Conservation (phyloP, 2,329 filamentous ascomycete species). For the Zymoseptoria ardabiliae region DNA sequence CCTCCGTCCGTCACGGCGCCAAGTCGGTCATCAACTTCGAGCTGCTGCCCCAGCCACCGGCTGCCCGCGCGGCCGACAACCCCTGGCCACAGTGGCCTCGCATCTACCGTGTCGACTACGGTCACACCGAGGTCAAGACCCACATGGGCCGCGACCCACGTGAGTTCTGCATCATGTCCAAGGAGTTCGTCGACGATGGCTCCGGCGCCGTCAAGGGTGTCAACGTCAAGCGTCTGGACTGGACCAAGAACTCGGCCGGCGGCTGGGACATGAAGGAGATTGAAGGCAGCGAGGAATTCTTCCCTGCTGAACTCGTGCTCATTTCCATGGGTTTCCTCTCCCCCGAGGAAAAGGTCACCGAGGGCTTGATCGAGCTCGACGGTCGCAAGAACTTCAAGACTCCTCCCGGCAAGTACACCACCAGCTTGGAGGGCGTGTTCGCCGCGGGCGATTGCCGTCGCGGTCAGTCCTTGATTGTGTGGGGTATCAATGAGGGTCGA, state of each 20-base stretch:
- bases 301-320: slow-evolving; percentile 89
- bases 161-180: slow-evolving; percentile 97
- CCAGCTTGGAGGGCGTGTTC: slow-evolving; percentile 82
- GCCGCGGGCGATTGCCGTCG: slow-evolving; percentile 92
- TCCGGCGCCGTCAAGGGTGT: slow-evolving; percentile 86
- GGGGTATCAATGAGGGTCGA: slow-evolving; percentile 96
- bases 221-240: slow-evolving; percentile 91
- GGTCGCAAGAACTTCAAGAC: slow-evolving; percentile 95
- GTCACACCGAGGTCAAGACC: slow-evolving; percentile 89
- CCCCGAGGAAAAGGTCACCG: slow-evolving; percentile 80
- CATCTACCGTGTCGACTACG: slow-evolving; percentile 97
- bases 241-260: slow-evolving; percentile 81
- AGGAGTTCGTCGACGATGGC: slow-evolving; percentile 89
- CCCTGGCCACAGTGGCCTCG: slow-evolving; percentile 98
- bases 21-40: slow-evolving; percentile 97
- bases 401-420: slow-evolving; percentile 74
- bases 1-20: slow-evolving; percentile 87
- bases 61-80: slow-evolving; percentile 86
- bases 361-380: slow-evolving; percentile 85
- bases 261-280: slow-evolving; percentile 99
- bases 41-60: slow-evolving; percentile 82
- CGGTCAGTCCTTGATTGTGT: slow-evolving; percentile 92
- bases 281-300: slow-evolving; percentile 88
- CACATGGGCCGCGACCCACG: slow-evolving; percentile 94
- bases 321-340: slow-evolving; percentile 97